Percentiles rank a stretch among this genome's conserved stretches.
These are phyloP conservation scores for Spathaspora girioi DNA, from an alignment of 805 yeast genomes.

Conservation along the genomic window DNA sequence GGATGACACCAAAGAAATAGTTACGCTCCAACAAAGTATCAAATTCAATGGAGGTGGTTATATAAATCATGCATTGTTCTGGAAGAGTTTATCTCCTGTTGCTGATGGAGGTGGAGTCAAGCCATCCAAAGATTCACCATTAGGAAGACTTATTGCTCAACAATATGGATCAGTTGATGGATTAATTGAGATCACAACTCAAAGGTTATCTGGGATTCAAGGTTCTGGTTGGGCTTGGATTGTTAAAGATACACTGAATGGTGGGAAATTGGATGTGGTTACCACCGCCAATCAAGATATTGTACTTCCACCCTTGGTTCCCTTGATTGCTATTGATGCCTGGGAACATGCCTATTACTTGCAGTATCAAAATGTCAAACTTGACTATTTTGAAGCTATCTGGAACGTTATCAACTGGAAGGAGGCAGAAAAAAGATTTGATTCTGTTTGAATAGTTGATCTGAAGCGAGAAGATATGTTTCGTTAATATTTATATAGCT, in stretches of 20 bases:
- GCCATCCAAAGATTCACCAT: slow-evolving; percentile 47
- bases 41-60: slow-evolving; percentile 94
- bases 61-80: slow-evolving; percentile 80
- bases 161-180: slow-evolving; percentile 75
- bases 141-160: slow-evolving; percentile 54
- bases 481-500: background rate
- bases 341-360: slow-evolving; percentile 97
- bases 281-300: slow-evolving; percentile 87
- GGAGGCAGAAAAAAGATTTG: slow-evolving; percentile 73
- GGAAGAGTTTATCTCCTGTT: slow-evolving; percentile 82
- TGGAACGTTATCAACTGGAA: slow-evolving; percentile 95
- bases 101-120: slow-evolving; percentile 71
- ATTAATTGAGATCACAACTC: slow-evolving; percentile 59
- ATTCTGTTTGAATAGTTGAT: slow-evolving; percentile 3
- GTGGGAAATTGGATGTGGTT: slow-evolving; percentile 70
- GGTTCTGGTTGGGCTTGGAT: slow-evolving; percentile 97
- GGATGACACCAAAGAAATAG: slow-evolving; percentile 56
- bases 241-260: slow-evolving; percentile 70
- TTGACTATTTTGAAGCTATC: slow-evolving; percentile 86
- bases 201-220: slow-evolving; percentile 72
- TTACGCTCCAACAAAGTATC: slow-evolving; percentile 67
- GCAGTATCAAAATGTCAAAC: slow-evolving; percentile 90
- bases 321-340: slow-evolving; percentile 87
- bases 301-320: slow-evolving; percentile 63
- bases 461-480: background rate